Conservation (phyloP, 495 filamentous ascomycete genomes). For the Podospora didyma region DNA sequence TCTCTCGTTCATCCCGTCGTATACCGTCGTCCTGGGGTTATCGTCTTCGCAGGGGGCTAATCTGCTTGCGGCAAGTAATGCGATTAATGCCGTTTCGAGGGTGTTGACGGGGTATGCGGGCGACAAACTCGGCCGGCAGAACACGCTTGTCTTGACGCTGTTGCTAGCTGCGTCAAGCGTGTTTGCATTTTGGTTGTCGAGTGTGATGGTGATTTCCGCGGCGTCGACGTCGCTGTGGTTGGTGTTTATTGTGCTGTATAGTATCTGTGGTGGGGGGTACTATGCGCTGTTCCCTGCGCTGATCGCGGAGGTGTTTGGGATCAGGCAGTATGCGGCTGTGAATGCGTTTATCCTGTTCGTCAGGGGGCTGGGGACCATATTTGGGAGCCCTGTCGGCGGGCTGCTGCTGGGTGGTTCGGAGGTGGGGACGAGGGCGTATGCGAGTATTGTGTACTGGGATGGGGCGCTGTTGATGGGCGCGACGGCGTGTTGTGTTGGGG, state of each 20-base stretch:
- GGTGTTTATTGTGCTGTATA: slow-evolving; percentile 50
- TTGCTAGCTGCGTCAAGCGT: slow-evolving; percentile 43
- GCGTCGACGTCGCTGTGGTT: slow-evolving; percentile 37
- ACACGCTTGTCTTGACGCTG: slow-evolving; percentile 48
- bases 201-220: slow-evolving; percentile 14
- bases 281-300: slow-evolving; percentile 45
- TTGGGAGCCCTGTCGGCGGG: slow-evolving; percentile 50
- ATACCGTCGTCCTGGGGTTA: slow-evolving; percentile 38
- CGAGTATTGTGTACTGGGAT: slow-evolving; percentile 32
- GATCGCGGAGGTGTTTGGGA: slow-evolving; percentile 55
- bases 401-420: slow-evolving; percentile 30
- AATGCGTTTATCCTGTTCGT: slow-evolving; percentile 56
- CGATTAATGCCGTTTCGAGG: slow-evolving; percentile 50
- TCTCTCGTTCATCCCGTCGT: slow-evolving; percentile 44
- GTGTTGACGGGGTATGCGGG: slow-evolving; percentile 49
- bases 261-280: slow-evolving; percentile 48
- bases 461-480: slow-evolving; percentile 30
- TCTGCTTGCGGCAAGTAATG: slow-evolving; percentile 52
- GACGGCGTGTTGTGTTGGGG: slow-evolving; percentile 29
- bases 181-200: slow-evolving; percentile 48
- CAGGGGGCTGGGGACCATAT: slow-evolving; percentile 50
- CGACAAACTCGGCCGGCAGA: slow-evolving; percentile 48
- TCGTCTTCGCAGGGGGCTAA: slow-evolving; percentile 38
- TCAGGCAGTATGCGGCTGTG: slow-evolving; percentile 54
- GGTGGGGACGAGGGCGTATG: slow-evolving; percentile 18